Evolutionary conservation across 768 basidiomycete species (phyloP), one percentile per base, ranked within the genome.

Genomic region (Russula olivacea): DNA sequence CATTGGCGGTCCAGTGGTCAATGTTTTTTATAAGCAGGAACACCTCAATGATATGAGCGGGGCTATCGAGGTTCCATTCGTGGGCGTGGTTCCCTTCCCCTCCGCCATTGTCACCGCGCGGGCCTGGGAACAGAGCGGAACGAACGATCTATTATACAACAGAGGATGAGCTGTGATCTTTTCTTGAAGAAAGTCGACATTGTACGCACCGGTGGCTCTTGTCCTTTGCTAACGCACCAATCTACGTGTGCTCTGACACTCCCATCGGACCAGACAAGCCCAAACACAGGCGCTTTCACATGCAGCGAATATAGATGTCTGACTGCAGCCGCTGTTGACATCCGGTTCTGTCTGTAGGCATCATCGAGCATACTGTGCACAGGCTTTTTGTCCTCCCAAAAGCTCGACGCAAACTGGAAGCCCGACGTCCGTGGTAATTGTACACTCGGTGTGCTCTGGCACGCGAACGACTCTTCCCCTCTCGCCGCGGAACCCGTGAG

Each of bases 321-420:
- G 1, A 74, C 76, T 6, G 77, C 77, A 4, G 81, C 75, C 12
- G 82, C 75, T 4, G 81, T 82, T 1, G 82, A 73, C 74, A 84
- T 82, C 30, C 83, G 73, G 68, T 84, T 84, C 70, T 84, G 83
- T 25, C 83, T 72, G 68, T 82, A 82, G 1, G 83, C 83, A 60
- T 80, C 78, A 50, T 80, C 81, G 2, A 81, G 74, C 64, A 80
- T 69, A 5, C 74, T 68, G 50, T 83, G 79, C 12, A 76, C 72
- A 0, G 81, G 79, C 59, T 83, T 85, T 75, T 85, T 85, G 72
- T 85, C 82, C 67, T 85, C 82, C 80, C 80, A 83, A 55, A 84
- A 72, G 59, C 78, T 78, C 66, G 83, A 81, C 15, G 74, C 75
- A 61, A 84, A 81, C 70, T 83, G 82, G 66, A 83, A 83, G 11